Percentiles rank a stretch among this genome's conserved stretches.
Conservation (phyloP, 129 eudicot species). For the Gnaphalium uliginosum region DNA sequence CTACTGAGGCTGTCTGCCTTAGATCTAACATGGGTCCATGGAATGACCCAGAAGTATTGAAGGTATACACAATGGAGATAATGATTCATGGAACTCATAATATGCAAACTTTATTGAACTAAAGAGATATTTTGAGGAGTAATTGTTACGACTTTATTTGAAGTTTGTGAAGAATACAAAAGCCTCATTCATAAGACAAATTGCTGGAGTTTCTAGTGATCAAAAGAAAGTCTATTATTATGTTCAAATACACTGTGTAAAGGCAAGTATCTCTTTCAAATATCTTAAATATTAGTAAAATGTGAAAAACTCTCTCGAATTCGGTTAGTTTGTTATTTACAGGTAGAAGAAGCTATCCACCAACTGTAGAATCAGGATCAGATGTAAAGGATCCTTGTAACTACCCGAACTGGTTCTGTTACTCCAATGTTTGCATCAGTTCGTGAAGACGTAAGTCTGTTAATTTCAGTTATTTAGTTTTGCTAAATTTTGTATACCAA, state of each 20-base stretch:
- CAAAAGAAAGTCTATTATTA: conserved; percentile 45
- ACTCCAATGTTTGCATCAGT: conserved; percentile 40
- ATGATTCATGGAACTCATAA: neutral
- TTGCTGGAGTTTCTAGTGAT: conserved; percentile 47
- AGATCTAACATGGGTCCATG: conserved; percentile 88
- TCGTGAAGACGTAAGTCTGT: conserved; percentile 56
- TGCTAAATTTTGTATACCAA: neutral
- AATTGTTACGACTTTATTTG: conserved; percentile 3
- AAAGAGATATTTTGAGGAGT: neutral
- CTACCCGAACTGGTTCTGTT: conserved; percentile 36
- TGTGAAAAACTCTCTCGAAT: neutral
- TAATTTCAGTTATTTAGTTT: neutral
- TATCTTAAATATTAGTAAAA: neutral
- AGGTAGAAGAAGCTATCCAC: conserved; percentile 52
- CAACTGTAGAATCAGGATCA: conserved; percentile 51
- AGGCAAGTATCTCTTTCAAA: conserved; percentile 35
- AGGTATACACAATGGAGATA: conserved; percentile 35
- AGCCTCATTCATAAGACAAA: conserved; percentile 54
- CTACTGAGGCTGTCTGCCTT: conserved; percentile 71
- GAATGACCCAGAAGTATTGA: conserved; percentile 81
- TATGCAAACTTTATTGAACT: neutral
- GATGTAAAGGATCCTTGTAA: conserved; percentile 52
- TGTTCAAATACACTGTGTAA: conserved; percentile 44
- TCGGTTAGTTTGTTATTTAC: conserved; percentile 26
- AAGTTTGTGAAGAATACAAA: conserved; percentile 64